Evolutionary conservation across 2,329 filamentous ascomycete genomes (phyloP).

Genomic region (Colletotrichum filicis): DNA sequence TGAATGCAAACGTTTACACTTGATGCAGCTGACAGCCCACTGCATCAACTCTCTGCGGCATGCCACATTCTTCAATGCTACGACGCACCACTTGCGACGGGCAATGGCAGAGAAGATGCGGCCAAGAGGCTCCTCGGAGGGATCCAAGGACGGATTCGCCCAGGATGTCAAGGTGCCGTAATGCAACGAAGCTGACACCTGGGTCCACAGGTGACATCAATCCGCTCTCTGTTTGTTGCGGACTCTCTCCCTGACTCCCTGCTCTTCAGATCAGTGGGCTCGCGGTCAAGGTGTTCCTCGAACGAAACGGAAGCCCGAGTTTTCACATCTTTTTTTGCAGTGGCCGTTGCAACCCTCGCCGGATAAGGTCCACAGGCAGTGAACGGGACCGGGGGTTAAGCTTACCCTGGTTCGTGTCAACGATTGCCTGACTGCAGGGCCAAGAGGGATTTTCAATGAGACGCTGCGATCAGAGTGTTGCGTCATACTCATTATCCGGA

Average conservation of each 20-base stretch:
- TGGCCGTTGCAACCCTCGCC: conserved; percentile 17
- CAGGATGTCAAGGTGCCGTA: conserved; percentile 3
- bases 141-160: conserved; percentile 11
- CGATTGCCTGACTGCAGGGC: conserved; percentile 17
- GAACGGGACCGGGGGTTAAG: conserved; percentile 12
- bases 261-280: not conserved
- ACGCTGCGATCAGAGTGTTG: conserved; percentile 22
- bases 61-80: conserved; percentile 1
- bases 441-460: conserved; percentile 21
- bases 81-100: not conserved
- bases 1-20: not conserved
- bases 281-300: conserved; percentile 5
- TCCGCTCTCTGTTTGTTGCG: not conserved
- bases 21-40: conserved; percentile 8
- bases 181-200: not conserved
- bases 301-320: conserved; percentile 17
- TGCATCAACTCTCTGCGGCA: conserved; percentile 2
- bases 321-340: conserved; percentile 18
- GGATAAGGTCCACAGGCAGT: not conserved
- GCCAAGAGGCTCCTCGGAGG: not conserved
- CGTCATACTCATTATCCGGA: conserved; percentile 24
- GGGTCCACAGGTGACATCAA: conserved; percentile 11
- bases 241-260: too few species aligned
- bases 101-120: not conserved
- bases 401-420: conserved; percentile 27